Percentiles rank a stretch among this genome's conserved stretches.
Evolutionary conservation across 257 asterid species (phyloP).

Genomic region (Haberlea rhodopensis): DNA sequence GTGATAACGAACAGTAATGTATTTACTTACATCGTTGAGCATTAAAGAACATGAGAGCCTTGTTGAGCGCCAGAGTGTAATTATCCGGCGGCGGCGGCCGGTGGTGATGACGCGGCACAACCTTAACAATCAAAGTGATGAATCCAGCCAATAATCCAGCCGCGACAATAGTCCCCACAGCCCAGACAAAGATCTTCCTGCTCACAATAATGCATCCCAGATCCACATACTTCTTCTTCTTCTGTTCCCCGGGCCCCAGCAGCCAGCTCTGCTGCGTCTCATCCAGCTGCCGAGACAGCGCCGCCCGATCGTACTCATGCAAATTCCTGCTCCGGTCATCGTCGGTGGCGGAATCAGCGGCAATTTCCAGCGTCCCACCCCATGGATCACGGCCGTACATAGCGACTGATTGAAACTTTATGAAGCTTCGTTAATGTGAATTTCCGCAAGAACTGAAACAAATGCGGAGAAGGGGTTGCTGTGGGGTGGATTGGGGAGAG

Average conservation of each 20-base stretch:
- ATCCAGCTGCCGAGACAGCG: conserved; percentile 81
- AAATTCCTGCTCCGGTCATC: conserved; percentile 91
- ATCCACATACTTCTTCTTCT: conserved; percentile 97
- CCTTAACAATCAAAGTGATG: conserved; percentile 71
- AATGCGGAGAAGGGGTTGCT: neutral
- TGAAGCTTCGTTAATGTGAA: too few species aligned
- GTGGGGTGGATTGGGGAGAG: too few species aligned
- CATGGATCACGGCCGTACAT: conserved; percentile 98
- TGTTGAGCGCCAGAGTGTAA: conserved; percentile 76
- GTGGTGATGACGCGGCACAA: conserved; percentile 75
- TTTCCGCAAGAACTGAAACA: neutral
- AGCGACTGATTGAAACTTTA: neutral
- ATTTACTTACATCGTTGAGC: conserved; percentile 66
- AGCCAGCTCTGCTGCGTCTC: conserved; percentile 99
- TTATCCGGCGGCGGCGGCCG: conserved; percentile 83
- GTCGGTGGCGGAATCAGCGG: conserved; percentile 94
- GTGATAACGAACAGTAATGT: neutral
- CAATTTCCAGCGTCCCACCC: conserved; percentile 98
- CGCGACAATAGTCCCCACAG: conserved; percentile 64
- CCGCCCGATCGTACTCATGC: conserved; percentile 87
- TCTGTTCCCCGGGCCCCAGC: conserved; percentile 90
- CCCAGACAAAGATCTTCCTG: conserved; percentile 86
- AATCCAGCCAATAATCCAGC: conserved; percentile 76
- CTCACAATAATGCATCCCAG: conserved; percentile 92
- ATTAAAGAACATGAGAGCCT: conserved; percentile 93